Base-by-base conservation (phyloP, 495 filamentous ascomycete genomes). In the Penicillium cinerascens region DNA sequence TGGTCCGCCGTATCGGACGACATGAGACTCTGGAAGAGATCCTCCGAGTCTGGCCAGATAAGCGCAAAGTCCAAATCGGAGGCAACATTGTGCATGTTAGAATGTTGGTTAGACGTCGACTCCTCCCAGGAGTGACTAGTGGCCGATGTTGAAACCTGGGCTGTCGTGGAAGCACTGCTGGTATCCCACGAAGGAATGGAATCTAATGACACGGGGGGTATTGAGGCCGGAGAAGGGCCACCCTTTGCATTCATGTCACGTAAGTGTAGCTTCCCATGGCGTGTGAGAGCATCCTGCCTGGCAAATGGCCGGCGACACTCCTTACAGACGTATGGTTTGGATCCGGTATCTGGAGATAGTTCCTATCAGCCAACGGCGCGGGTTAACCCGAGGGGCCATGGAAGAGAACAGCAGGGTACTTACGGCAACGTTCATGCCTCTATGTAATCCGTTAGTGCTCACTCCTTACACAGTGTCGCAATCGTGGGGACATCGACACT, bases 341-440 rank as follows among this genome's bases (percentile, higher is more conserved):
- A 69, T 39, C 74, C 74, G 29, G 74, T 76, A 61, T 78, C 74
- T 78, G 58, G n/a, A 41, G 21, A 4, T 16, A 35, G 22, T 44
- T 47, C 20, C 50, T 42, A 58, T 69, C 39, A 64, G 63, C 47
- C 25, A 23, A 52, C 25, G 42, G 47, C 41, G n/a, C 58, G 29
- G 35, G 47, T 56, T 27, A 21, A 6, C 22, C 6, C 10, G 37
- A 8, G 25, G 38, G 16, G 27, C 29, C 23, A 23, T 21, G 39
- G 40, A 22, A 21, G 15, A 26, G 29, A 11, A 38, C 4, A 37
- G 25, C 26, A 13, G 29, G 8, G 49, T 18, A 60, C 72, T 67
- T 74, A 77, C 74, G 74, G 54, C 71, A 75, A 23, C 71, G 72
- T 56, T 77, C 72, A 61, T 77, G 74, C 67, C 74, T 75, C 72